Evolutionary conservation across 108 stramenopile genomes (phyloP), one percentile per base, ranked within the genome.

Genomic region (Phaeodactylum tricornutum): DNA sequence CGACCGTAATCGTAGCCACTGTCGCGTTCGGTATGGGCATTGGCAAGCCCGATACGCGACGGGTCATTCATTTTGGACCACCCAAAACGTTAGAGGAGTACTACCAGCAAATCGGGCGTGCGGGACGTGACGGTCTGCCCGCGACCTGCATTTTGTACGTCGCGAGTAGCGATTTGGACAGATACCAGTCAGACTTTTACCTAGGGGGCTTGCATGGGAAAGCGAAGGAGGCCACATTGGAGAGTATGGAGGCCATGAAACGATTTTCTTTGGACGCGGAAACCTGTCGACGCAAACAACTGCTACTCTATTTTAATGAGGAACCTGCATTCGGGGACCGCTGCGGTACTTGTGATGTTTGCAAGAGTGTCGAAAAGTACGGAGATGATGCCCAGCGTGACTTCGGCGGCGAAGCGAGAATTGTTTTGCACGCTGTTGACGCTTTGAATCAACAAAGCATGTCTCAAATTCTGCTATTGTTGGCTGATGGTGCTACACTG

Each of bases 21-120:
- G 75, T 87, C 0, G 98, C 96, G 3, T 98, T 96, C 59, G 98
- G 98, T 8, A 92, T 99, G 93, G 98, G 98, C 2, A 96, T 99
- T 56, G 96, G 78, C 77, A 72, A 70, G 43, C 57, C 62, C 8
- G 69, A 76, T 34, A 70, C 53, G 11, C 67, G 96, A 16, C 62
- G 71, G 11, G 94, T 99, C 36, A 53, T 96, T 29, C 95, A 96
- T 63, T 88, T 59, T 55, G 79, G 85, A 1, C 50, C 93, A 27
- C 87, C 93, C 28, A 88, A 87, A 43, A 87, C 92, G 1, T 62
- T 99, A 16, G 98, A 97, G 62, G 90, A 83, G 48, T 96, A 92
- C 57, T 85, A 92, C 49, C 98, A 98, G 64, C 92, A 96, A 71
- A 87, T 93, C 63, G 95, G 95, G 9, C 79, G 97, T 15, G 97